Evolutionary conservation across 108 stramenopile species (phyloP).

Genomic region (Cylindrotheca fusiformis): DNA sequence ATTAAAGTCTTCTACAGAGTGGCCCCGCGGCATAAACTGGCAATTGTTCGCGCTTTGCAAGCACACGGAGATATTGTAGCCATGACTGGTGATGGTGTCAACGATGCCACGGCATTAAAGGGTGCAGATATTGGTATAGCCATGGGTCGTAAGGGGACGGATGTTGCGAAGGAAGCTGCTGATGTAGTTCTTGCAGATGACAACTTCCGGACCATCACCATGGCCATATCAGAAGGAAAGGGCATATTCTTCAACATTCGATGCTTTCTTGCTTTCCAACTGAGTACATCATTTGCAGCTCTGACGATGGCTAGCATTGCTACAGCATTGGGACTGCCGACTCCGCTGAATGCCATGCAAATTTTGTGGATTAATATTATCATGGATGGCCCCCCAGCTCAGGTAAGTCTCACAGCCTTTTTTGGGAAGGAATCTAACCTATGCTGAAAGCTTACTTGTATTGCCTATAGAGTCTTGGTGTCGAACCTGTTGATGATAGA

Average conservation of each 20-base stretch:
- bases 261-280: constrained; percentile 95
- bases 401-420: constrained; percentile 1
- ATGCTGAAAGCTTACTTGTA: background rate
- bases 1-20: constrained; percentile 94
- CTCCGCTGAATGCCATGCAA: constrained; percentile 97
- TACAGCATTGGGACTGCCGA: constrained; percentile 80
- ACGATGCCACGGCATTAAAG: constrained; percentile 95
- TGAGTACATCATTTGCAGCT: constrained; percentile 94
- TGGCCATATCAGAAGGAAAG: constrained; percentile 95
- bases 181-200: constrained; percentile 94
- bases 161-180: constrained; percentile 97
- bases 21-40: constrained; percentile 93
- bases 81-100: constrained; percentile 97
- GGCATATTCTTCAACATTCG: constrained; percentile 99
- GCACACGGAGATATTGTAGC: constrained; percentile 90
- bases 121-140: constrained; percentile 96
- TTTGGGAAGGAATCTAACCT: background rate
- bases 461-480: constrained; percentile 73
- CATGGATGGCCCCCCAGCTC: constrained; percentile 96
- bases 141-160: constrained; percentile 94
- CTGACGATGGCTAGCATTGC: constrained; percentile 88
- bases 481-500: constrained; percentile 85
- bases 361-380: constrained; percentile 99
- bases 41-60: constrained; percentile 92
- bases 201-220: constrained; percentile 88